Conservation (phyloP, 2,329 filamentous ascomycete species). For the Emydomyces testavorans region DNA sequence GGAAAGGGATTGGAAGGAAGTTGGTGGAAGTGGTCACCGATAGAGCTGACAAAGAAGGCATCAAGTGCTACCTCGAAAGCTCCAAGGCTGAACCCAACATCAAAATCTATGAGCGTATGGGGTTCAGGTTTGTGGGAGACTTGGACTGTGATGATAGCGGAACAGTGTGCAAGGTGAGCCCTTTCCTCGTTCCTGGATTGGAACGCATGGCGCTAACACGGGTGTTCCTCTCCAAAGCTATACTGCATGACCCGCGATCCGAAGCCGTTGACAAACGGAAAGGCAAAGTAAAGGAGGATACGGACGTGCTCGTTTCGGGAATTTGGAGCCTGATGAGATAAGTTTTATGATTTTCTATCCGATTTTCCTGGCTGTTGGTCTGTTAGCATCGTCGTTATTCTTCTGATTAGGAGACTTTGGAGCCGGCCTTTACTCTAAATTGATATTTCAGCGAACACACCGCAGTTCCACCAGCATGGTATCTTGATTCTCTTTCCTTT, state of each 20-base stretch:
- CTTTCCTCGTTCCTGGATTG: background rate
- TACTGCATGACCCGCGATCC: conserved; percentile 18
- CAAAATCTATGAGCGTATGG: conserved; percentile 58
- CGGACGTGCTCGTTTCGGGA: background rate
- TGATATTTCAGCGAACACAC: no score
- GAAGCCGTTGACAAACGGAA: conserved; percentile 1
- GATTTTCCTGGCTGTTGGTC: background rate
- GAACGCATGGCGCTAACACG: background rate
- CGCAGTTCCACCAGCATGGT: no score
- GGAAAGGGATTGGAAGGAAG: conserved; percentile 53
- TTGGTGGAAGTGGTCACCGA: conserved; percentile 54
- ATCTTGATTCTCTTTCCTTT: no score
- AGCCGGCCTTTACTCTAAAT: no score
- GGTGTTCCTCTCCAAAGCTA: conserved; percentile 7
- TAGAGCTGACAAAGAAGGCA: conserved; percentile 52
- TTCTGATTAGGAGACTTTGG: no score
- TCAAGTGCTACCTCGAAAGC: conserved; percentile 59
- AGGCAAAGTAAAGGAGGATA: background rate
- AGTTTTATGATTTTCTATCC: background rate
- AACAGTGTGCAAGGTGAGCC: conserved; percentile 41
- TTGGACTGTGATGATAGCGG: conserved; percentile 48
- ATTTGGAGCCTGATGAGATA: background rate
- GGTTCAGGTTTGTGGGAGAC: conserved; percentile 58
- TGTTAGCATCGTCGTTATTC: no score
- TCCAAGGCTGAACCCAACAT: conserved; percentile 57